Percentiles rank a stretch among this genome's conserved stretches.
Evolutionary conservation across 768 basidiomycete species (phyloP).

Genomic region (Suillus decipiens): DNA sequence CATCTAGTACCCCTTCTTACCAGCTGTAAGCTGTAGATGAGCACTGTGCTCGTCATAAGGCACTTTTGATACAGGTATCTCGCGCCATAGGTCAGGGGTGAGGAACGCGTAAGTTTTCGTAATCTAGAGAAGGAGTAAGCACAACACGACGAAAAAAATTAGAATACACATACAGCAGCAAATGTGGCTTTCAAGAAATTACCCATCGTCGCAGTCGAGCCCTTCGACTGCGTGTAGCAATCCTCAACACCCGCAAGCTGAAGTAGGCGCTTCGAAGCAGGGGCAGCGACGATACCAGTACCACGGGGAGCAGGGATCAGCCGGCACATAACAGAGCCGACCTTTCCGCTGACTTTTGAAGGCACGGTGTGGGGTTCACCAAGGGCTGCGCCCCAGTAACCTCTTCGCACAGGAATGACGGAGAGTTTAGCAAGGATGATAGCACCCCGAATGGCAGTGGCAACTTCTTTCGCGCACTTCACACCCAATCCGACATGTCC

Average conservation of each 20-base stretch:
- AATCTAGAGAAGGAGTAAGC: slow-evolving; percentile 52
- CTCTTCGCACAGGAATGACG: slow-evolving; percentile 96
- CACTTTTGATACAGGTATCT: slow-evolving; percentile 85
- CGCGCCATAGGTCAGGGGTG: slow-evolving; percentile 96
- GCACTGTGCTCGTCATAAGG: slow-evolving; percentile 96
- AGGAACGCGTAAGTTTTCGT: slow-evolving; percentile 99
- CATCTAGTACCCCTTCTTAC: slow-evolving; percentile 70
- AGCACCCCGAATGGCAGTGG: slow-evolving; percentile 98
- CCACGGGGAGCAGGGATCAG: slow-evolving; percentile 98
- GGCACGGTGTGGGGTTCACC: slow-evolving; percentile 99
- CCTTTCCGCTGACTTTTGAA: slow-evolving; percentile 97
- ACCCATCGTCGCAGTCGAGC: slow-evolving; percentile 98
- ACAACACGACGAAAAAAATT: background rate
- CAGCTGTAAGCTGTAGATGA: slow-evolving; percentile 81
- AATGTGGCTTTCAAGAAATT: slow-evolving; percentile 99
- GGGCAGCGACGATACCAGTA: slow-evolving; percentile 99
- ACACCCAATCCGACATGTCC: slow-evolving; percentile 99
- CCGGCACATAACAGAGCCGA: slow-evolving; percentile 98
- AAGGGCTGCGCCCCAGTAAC: slow-evolving; percentile 99
- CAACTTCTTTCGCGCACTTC: slow-evolving; percentile 99
- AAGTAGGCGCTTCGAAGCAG: slow-evolving; percentile 93
- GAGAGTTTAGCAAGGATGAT: slow-evolving; percentile 99
- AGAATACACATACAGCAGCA: slow-evolving; percentile 64
- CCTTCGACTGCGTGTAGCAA: slow-evolving; percentile 96
- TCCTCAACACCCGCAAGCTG: slow-evolving; percentile 98